These are phyloP conservation scores for Curvularia lunata DNA, from an alignment of 2,329 filamentous ascomycete species.

Conservation along the genomic window DNA sequence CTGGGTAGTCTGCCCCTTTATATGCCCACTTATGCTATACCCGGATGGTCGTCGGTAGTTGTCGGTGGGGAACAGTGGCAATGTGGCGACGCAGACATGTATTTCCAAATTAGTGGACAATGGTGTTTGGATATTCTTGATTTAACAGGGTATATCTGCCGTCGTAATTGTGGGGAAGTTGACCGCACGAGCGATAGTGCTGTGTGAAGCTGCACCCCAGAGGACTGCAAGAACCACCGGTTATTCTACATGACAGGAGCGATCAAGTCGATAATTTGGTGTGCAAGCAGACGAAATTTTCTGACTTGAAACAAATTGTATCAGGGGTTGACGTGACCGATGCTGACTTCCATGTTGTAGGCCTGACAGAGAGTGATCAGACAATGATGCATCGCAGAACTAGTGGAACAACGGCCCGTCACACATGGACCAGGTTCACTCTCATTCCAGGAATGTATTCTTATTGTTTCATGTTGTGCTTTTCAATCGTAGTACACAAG, in stretches of 20 bases:
- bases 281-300: background rate
- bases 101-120: slow-evolving; percentile 17
- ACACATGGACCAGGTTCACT: background rate
- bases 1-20: slow-evolving; percentile 18
- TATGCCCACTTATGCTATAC: slow-evolving; percentile 21
- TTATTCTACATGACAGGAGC: slow-evolving; percentile 25
- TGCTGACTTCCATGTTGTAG: slow-evolving; percentile 8
- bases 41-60: slow-evolving; percentile 6
- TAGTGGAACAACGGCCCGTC: slow-evolving; percentile 1
- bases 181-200: background rate
- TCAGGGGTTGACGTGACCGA: slow-evolving; percentile 1
- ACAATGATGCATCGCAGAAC: slow-evolving; percentile 8
- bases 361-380: slow-evolving; percentile 2
- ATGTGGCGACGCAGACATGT: slow-evolving; percentile 22
- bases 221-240: slow-evolving; percentile 31
- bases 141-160: slow-evolving; percentile 31
- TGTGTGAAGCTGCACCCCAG: slow-evolving; percentile 10
- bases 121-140: slow-evolving; percentile 6
- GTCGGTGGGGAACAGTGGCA: background rate
- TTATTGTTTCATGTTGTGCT: background rate
- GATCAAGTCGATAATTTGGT: background rate
- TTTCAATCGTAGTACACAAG: slow-evolving; percentile 11
- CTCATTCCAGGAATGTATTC: background rate
- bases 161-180: slow-evolving; percentile 29
- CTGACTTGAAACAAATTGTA: slow-evolving; percentile 14